These are phyloP conservation scores for Bipolaris victoriae DNA, from an alignment of 2,329 filamentous ascomycete genomes.

Conservation along the genomic window DNA sequence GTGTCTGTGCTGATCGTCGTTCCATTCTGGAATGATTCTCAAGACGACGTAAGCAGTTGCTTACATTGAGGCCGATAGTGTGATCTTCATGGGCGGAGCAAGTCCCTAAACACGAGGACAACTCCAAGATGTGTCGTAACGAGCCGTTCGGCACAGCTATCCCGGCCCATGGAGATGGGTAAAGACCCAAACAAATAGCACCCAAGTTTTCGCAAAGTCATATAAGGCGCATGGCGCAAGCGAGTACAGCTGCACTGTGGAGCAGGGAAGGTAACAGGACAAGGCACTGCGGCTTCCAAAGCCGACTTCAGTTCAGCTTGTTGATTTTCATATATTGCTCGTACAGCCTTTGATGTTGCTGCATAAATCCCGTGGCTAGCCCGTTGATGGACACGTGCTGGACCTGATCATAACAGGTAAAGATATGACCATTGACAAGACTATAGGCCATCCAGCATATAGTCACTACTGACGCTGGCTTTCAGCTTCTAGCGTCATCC, in stretches of 20 bases:
- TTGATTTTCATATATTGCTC: constrained; percentile 31
- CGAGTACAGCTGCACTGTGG: constrained; percentile 2
- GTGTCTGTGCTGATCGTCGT: neutral
- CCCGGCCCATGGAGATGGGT: neutral
- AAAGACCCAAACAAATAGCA: neutral
- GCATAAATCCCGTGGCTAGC: constrained; percentile 14
- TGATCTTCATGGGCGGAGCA: neutral
- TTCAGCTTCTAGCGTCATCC: neutral
- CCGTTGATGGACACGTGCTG: constrained; percentile 13
- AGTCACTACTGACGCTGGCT: constrained; percentile 8
- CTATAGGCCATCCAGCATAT: constrained; percentile 2
- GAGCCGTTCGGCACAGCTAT: neutral
- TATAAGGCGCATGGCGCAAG: neutral
- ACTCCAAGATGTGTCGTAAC: neutral
- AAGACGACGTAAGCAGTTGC: neutral
- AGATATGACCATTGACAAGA: constrained; percentile 7
- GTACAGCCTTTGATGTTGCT: constrained; percentile 20
- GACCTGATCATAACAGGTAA: constrained; percentile 4
- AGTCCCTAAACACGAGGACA: neutral
- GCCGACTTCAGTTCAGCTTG: constrained; percentile 22
- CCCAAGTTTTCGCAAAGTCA: neutral
- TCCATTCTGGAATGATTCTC: neutral
- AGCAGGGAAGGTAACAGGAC: constrained; percentile 1
- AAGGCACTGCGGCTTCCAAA: constrained; percentile 28
- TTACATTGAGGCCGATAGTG: neutral